Percentiles rank a stretch among this genome's conserved stretches.
phyloP scores from a whole-genome alignment of 2,329 filamentous ascomycete genomes.

The Amauroascus verrucosus region DNA sequence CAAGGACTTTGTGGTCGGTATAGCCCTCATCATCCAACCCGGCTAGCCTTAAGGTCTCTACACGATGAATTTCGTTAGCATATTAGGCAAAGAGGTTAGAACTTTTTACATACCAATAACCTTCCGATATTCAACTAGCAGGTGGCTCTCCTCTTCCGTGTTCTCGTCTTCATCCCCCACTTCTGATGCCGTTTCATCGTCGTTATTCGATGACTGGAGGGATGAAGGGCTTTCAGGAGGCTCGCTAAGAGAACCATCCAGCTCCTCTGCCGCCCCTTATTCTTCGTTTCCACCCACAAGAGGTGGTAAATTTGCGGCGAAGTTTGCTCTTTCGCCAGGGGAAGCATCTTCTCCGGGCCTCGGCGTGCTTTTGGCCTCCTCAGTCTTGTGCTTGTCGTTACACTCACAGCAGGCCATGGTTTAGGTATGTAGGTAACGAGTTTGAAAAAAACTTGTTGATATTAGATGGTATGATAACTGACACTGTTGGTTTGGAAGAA shows the following conservation, averaged over 20 bases:
- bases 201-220: not conserved
- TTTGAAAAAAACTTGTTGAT: no score
- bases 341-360: no score
- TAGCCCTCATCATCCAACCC: not conserved
- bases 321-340: not conserved
- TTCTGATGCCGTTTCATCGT: not conserved
- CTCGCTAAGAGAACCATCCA: not conserved
- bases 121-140: not conserved
- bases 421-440: no score
- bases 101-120: not conserved
- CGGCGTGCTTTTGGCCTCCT: not conserved
- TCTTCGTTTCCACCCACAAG: not conserved
- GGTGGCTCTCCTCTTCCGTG: not conserved
- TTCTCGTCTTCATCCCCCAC: not conserved
- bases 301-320: not conserved
- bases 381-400: no score
- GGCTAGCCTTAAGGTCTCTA: not conserved
- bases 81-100: not conserved
- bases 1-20: not conserved
- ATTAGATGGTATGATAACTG: no score
- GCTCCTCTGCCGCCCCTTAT: not conserved
- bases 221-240: not conserved
- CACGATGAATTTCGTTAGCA: not conserved
- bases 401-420: no score
- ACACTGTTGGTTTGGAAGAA: no score